Evolutionary conservation across 2,329 filamentous ascomycete genomes (phyloP).

Genomic region (Rutstroemia sydowiana): DNA sequence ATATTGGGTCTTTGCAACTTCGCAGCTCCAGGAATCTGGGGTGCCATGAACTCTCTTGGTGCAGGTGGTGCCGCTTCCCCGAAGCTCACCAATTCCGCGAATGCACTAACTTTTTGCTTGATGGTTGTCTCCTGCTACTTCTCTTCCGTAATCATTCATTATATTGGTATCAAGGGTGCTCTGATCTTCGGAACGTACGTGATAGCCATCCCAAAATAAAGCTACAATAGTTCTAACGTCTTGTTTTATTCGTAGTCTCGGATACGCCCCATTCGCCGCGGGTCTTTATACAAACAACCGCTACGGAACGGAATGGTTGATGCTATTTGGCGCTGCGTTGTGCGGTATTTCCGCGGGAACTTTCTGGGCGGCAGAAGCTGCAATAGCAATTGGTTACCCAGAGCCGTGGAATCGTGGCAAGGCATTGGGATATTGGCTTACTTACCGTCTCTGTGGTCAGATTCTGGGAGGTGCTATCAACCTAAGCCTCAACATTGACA

Average conservation of each 20-base stretch:
- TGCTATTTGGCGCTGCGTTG: constrained; percentile 43
- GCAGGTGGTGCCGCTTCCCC: constrained; percentile 60
- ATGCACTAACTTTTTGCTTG: constrained; percentile 63
- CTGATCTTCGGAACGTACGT: constrained; percentile 64
- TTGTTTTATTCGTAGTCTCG: no score
- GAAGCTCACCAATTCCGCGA: constrained; percentile 58
- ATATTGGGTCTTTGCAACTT: constrained; percentile 67
- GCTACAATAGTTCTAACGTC: no score
- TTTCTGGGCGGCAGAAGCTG: constrained; percentile 70
- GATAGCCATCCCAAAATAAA: no score
- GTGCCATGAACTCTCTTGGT: constrained; percentile 65
- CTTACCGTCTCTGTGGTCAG: constrained; percentile 51
- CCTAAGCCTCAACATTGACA: constrained; percentile 54
- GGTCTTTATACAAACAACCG: constrained; percentile 67
- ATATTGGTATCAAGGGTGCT: constrained; percentile 63
- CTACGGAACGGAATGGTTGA: constrained; percentile 61
- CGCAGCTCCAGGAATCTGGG: constrained; percentile 64
- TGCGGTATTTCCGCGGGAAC: constrained; percentile 46
- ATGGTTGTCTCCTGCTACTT: constrained; percentile 68
- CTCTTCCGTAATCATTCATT: constrained; percentile 54
- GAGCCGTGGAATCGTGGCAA: constrained; percentile 61
- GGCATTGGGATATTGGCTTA: constrained; percentile 62
- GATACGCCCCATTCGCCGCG: constrained; percentile 64
- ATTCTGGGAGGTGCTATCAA: constrained; percentile 68
- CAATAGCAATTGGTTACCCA: constrained; percentile 65